Percentiles rank a stretch among this genome's conserved stretches.
These are phyloP conservation scores for Neonothopanus nambi DNA, from an alignment of 1,284 basidiomycete genomes.

Conservation along the genomic window DNA sequence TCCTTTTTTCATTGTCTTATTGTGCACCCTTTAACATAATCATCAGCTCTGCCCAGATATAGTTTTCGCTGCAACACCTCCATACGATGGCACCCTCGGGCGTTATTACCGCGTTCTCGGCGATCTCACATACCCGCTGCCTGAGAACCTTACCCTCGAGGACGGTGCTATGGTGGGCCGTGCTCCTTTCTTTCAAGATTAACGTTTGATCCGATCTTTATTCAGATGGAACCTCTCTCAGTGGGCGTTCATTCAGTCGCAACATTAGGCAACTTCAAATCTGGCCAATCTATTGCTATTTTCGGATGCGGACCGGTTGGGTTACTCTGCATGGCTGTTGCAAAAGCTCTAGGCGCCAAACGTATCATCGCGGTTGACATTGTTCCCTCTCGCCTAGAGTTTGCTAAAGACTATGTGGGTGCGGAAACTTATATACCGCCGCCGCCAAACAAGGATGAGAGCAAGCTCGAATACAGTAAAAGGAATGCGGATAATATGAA, in stretches of 20 bases:
- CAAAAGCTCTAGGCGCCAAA: conserved; percentile 83
- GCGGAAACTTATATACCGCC: conserved; percentile 80
- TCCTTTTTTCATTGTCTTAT: conserved; percentile 18
- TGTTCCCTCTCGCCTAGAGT: conserved; percentile 77
- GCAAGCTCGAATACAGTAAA: conserved; percentile 65
- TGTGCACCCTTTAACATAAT: conserved; percentile 2
- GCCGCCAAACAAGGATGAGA: conserved; percentile 63
- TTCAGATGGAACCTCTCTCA: conserved; percentile 89
- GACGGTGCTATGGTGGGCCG: conserved; percentile 77
- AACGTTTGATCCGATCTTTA: conserved; percentile 1
- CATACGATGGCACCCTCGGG: conserved; percentile 84
- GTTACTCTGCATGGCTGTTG: conserved; percentile 89
- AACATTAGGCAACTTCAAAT: conserved; percentile 72
- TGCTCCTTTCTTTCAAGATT: not conserved
- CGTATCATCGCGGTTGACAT: conserved; percentile 88
- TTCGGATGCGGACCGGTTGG: conserved; percentile 85
- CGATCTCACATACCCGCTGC: conserved; percentile 75
- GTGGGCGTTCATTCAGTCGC: conserved; percentile 90
- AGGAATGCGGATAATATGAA: conserved; percentile 65
- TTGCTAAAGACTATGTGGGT: conserved; percentile 88
- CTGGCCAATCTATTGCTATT: conserved; percentile 75
- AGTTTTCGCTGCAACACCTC: conserved; percentile 87
- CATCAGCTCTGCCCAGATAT: conserved; percentile 74
- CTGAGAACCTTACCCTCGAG: conserved; percentile 73
- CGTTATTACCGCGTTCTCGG: conserved; percentile 80